A percentile compares a stretch with the other conserved stretches of the same genome.
phyloP scores from a whole-genome alignment of 2,329 filamentous ascomycete genomes.

The Diaporthe amygdali region DNA sequence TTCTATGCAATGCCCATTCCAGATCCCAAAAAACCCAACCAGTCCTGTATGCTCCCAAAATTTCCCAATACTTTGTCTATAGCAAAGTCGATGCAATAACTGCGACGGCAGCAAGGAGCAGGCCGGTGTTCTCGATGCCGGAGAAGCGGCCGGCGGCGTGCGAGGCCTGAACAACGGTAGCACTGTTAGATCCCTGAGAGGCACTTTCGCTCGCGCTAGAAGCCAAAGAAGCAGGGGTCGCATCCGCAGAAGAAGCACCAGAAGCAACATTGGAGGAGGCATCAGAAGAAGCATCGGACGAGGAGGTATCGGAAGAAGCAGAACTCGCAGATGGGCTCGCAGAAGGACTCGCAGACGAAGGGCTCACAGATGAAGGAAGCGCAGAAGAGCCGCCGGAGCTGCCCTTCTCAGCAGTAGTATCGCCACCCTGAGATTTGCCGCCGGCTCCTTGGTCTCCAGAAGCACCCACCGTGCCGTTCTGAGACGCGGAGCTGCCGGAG shows the following conservation, averaged over 20 bases:
- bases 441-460: not conserved
- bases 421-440: not conserved
- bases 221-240: constrained; percentile 4
- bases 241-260: not conserved
- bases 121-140: not conserved
- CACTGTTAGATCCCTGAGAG: constrained; percentile 10
- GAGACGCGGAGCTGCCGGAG: not conserved
- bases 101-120: constrained; percentile 7
- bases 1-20: constrained; percentile 6
- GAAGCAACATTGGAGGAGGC: not conserved
- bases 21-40: not conserved
- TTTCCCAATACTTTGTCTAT: not conserved
- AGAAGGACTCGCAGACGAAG: constrained; percentile 1
- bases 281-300: not conserved
- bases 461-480: not conserved
- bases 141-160: not conserved
- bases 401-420: constrained; percentile 2
- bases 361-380: not conserved
- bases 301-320: not conserved
- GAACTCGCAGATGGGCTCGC: constrained; percentile 3
- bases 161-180: not conserved
- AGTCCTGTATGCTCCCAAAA: not conserved
- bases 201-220: constrained; percentile 7
- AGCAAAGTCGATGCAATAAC: constrained; percentile 6
- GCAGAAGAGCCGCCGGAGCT: not conserved